These are phyloP conservation scores for Salvia splendens DNA, from an alignment of 257 asterid species.

Conservation along the genomic window DNA sequence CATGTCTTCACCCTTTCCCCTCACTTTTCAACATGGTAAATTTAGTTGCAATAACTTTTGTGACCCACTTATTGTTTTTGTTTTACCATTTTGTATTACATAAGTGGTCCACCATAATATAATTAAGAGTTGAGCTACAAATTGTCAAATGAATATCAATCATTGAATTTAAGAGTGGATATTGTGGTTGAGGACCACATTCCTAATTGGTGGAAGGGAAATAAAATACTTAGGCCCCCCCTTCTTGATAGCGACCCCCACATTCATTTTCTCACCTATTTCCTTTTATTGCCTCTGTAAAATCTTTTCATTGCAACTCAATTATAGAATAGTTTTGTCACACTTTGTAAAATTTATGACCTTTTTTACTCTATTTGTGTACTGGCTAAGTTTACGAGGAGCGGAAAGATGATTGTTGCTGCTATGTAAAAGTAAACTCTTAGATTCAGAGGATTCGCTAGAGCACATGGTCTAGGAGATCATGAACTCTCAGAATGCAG, in stretches of 20 bases:
- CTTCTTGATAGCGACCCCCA: slow-evolving; percentile 24
- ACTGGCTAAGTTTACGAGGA: not conserved
- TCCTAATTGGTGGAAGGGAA: slow-evolving; percentile 16
- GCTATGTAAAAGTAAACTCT: no score
- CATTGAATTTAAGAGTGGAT: slow-evolving; percentile 34
- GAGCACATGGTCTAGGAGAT: no score
- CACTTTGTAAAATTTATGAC: not conserved
- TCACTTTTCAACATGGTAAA: not conserved
- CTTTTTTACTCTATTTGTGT: not conserved
- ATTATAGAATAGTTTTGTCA: not conserved
- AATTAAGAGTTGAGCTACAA: slow-evolving; percentile 26
- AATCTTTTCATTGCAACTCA: slow-evolving; percentile 15
- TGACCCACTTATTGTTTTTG: not conserved
- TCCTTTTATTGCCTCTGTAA: not conserved
- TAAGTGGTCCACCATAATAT: slow-evolving; percentile 26
- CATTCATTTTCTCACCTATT: slow-evolving; percentile 19
- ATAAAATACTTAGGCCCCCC: slow-evolving; percentile 11
- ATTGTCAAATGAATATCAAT: slow-evolving; percentile 37
- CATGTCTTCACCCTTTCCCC: not conserved
- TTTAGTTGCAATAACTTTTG: not conserved
- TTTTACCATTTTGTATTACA: not conserved
- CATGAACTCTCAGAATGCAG: no score
- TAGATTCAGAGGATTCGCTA: no score
- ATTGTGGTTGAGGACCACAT: slow-evolving; percentile 35
- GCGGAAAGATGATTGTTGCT: no score